phyloP scores from a whole-genome alignment of 2,329 filamentous ascomycete species.

The Monilinia polystroma region DNA sequence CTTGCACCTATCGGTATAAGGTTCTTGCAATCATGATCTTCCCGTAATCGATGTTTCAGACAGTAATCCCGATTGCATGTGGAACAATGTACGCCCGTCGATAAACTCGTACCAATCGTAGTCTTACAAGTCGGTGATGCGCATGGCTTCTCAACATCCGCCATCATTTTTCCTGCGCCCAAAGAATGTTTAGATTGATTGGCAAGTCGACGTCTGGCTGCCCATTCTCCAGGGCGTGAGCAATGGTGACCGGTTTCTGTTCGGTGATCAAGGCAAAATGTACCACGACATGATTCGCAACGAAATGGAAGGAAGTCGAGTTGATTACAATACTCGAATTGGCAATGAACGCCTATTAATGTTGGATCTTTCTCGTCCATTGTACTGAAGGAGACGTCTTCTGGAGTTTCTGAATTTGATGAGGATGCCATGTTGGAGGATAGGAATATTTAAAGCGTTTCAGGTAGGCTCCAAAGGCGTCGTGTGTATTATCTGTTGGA shows the following conservation, averaged over 20 bases:
- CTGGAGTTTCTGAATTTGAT: slow-evolving; percentile 41
- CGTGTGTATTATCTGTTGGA: slow-evolving; percentile 10
- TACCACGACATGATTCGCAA: slow-evolving; percentile 82
- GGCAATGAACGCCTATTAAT: slow-evolving; percentile 86
- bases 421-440: slow-evolving; percentile 53
- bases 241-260: slow-evolving; percentile 78
- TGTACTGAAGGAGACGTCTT: slow-evolving; percentile 61
- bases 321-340: slow-evolving; percentile 86
- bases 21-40: slow-evolving; percentile 83
- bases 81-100: slow-evolving; percentile 67
- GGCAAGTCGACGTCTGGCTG: slow-evolving; percentile 54
- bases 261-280: slow-evolving; percentile 92
- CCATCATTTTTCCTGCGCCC: slow-evolving; percentile 54
- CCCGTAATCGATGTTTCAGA: slow-evolving; percentile 70
- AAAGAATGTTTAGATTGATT: slow-evolving; percentile 54
- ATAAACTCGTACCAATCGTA: slow-evolving; percentile 65
- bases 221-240: slow-evolving; percentile 60
- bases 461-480: slow-evolving; percentile 6
- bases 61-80: slow-evolving; percentile 74
- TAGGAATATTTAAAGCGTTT: slow-evolving; percentile 22
- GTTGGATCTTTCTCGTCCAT: slow-evolving; percentile 79
- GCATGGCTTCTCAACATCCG: slow-evolving; percentile 66
- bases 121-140: slow-evolving; percentile 66
- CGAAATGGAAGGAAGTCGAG: slow-evolving; percentile 95
- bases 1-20: slow-evolving; percentile 60